phyloP scores from a whole-genome alignment of 176 grass and related monocot species.

The Bolboschoenus planiculmis region DNA sequence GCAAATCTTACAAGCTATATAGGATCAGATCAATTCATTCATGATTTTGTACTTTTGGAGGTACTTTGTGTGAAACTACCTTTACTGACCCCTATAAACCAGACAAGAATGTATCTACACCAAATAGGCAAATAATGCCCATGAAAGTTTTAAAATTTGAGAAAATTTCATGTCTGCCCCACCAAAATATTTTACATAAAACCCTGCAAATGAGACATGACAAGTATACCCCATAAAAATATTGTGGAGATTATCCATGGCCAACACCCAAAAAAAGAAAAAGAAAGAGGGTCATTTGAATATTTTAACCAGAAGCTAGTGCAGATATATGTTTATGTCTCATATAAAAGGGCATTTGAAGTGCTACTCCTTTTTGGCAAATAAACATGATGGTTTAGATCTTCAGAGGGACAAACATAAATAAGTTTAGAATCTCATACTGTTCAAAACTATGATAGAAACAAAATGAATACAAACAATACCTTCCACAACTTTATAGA shows the following conservation, averaged over 20 bases:
- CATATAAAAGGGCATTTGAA: background rate
- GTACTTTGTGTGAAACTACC: background rate
- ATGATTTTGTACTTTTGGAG: background rate
- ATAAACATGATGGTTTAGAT: background rate
- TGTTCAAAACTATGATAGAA: background rate
- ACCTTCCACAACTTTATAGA: conserved; percentile 98
- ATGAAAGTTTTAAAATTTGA: background rate
- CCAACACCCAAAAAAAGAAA: background rate
- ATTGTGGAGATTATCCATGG: background rate
- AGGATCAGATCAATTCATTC: background rate
- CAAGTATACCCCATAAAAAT: background rate
- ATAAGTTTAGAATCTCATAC: background rate
- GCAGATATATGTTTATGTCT: background rate
- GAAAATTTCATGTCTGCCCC: background rate
- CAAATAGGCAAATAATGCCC: background rate
- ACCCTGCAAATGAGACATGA: background rate
- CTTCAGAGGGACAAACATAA: background rate
- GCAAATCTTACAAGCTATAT: background rate
- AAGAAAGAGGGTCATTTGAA: background rate
- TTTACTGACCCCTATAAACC: background rate
- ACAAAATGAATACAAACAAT: conserved; percentile 12
- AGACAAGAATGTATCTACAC: background rate
- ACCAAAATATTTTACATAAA: background rate
- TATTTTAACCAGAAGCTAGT: background rate
- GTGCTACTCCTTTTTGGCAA: background rate